phyloP scores from a whole-genome alignment of 2,329 filamentous ascomycete genomes.

The Alternaria consortialis region DNA sequence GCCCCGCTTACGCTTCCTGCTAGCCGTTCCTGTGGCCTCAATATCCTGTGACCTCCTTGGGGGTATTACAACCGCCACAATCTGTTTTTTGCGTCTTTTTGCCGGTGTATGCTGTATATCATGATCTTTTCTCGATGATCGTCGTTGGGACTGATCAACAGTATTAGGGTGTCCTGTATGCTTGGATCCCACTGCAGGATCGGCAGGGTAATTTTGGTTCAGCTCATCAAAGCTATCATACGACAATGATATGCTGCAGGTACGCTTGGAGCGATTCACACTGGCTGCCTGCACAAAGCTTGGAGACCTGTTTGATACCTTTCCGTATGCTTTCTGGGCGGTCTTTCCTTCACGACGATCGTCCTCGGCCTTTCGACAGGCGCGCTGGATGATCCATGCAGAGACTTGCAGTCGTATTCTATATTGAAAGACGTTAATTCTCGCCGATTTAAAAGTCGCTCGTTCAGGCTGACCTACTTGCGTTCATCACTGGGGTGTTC shows the following conservation, averaged over 20 bases:
- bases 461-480: background rate
- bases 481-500: background rate
- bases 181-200: background rate
- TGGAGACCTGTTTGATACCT: background rate
- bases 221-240: background rate
- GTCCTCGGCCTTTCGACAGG: background rate
- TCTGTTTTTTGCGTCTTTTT: background rate
- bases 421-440: background rate
- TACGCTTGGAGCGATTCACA: too few relatives aligned
- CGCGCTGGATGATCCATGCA: constrained; percentile 1
- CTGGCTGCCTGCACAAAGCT: background rate
- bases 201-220: fast-evolving
- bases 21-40: background rate
- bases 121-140: background rate
- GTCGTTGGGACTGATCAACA: background rate
- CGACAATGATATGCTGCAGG: background rate
- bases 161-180: background rate
- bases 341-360: background rate
- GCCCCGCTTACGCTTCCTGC: background rate
- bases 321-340: background rate
- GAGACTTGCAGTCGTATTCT: background rate
- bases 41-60: background rate
- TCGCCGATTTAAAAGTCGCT: background rate
- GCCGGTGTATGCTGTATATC: background rate
- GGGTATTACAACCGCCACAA: background rate